Base-by-base conservation (phyloP, 768 basidiomycete species). In the Termitomyces sp. region DNA sequence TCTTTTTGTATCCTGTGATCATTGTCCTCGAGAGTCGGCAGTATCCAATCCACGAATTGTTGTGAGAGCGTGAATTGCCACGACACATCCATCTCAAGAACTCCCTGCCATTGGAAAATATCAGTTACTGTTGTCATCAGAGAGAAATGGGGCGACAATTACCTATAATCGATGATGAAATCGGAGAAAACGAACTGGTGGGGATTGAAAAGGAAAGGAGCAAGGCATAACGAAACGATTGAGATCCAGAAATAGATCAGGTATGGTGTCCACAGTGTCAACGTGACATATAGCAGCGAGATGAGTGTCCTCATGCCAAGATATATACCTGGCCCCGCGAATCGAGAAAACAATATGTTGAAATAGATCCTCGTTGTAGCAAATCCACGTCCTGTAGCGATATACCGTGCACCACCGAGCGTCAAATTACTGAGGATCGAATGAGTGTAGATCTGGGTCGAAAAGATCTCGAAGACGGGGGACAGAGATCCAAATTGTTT, bases 1-100 rank as follows among this genome's bases (percentile, higher is more conserved):
- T 98, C 79, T 91, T 93, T 84, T 98, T 98, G 85, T 95, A 99
- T n/a, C 97, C 97, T 18, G 97, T 99, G 69, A 99, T 96, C 85
- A 93, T 90, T 18, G 97, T 99, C 54, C 97, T 82, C n/a, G 94
- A 94, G 48, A 99, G 79, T 55, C 97, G 92, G 72, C 97, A 99
- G 73, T 98, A 99, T 0, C 97, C 96, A 64, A 98, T 96, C 97
- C 97, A 99, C 5, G 96, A 97, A 72, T 98, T 99, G 67, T 84
- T 91, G 73, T 99, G 97, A 22, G 94, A 93, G 34, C 95, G 83
- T 41, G 97, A 98, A 77, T 99, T 99, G 55, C 97, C 97, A 54
- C 97, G 86, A 36, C 88, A 95, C 95, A 99, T 98, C 97, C 97
- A 99, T 62, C 97, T 85, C 63, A 99, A 76, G 77, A 95, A 98